phyloP scores from a whole-genome alignment of 2,329 filamentous ascomycete species.

The Cercospora beticola region DNA sequence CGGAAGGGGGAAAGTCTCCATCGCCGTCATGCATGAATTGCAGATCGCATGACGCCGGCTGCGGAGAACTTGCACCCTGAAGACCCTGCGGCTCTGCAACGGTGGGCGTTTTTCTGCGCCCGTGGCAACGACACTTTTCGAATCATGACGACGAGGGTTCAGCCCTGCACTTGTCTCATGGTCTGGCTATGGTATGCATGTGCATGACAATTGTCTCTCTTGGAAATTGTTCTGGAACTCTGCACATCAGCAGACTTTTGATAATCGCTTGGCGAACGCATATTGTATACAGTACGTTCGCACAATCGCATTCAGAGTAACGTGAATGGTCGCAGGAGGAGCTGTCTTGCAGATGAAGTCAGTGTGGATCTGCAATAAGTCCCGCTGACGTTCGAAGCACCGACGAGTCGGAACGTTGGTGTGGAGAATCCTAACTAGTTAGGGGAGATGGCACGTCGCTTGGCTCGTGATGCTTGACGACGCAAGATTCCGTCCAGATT shows the following conservation, averaged over 20 bases:
- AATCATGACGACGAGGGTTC: conserved; percentile 1
- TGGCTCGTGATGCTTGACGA: conserved; percentile 11
- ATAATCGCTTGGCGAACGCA: background rate
- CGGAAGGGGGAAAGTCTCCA: background rate
- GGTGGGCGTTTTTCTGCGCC: background rate
- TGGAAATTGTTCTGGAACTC: background rate
- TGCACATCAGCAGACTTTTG: background rate
- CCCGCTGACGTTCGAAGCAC: conserved; percentile 11
- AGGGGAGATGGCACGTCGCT: background rate
- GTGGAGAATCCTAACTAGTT: conserved; percentile 3
- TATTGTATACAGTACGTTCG: background rate
- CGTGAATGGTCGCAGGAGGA: conserved; percentile 1
- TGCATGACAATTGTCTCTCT: background rate
- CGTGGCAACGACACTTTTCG: background rate
- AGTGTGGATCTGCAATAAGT: conserved; percentile 6
- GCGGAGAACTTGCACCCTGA: conserved; percentile 12
- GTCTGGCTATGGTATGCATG: background rate
- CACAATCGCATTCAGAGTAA: background rate
- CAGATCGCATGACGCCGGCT: conserved; percentile 18
- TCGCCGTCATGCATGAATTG: background rate
- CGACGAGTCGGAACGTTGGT: background rate
- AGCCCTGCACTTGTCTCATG: conserved; percentile 3
- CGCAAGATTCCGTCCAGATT: background rate
- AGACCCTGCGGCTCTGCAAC: conserved; percentile 14
- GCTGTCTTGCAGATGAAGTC: conserved; percentile 3